Evolutionary conservation across 2,329 filamentous ascomycete genomes (phyloP).

Genomic region (Colletotrichum orbiculare): DNA sequence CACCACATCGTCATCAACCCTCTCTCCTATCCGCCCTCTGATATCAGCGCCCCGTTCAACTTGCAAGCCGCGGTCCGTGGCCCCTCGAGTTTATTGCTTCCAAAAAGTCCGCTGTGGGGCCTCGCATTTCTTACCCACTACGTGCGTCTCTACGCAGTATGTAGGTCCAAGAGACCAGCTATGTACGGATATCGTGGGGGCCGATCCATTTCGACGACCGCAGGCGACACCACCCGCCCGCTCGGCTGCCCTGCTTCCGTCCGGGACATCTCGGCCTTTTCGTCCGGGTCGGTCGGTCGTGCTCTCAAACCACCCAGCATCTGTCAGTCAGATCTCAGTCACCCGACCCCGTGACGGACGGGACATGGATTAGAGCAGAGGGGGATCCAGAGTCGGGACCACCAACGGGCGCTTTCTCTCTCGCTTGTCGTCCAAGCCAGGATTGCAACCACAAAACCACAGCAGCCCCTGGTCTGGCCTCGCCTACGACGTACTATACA

Average conservation of each 20-base stretch:
- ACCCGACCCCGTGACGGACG: slow-evolving; percentile 23
- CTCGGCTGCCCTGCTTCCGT: slow-evolving; percentile 1
- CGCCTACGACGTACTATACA: not conserved
- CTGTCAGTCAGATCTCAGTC: slow-evolving; percentile 12
- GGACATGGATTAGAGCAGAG: not conserved
- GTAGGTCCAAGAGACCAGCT: too few relatives aligned
- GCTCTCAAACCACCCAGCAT: not conserved
- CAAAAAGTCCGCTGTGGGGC: slow-evolving; percentile 4
- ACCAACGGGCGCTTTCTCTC: slow-evolving; percentile 23
- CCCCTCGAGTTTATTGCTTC: slow-evolving; percentile 27
- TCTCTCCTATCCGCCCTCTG: slow-evolving; percentile 1
- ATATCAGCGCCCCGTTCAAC: slow-evolving; percentile 15
- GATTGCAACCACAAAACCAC: slow-evolving; percentile 5
- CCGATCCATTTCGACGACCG: slow-evolving; percentile 8
- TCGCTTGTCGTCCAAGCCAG: slow-evolving; percentile 13
- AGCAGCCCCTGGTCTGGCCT: slow-evolving; percentile 6
- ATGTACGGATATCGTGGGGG: slow-evolving; percentile 1
- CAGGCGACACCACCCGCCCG: not conserved
- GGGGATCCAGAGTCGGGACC: not conserved
- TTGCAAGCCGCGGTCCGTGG: slow-evolving; percentile 16
- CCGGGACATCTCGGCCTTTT: slow-evolving; percentile 27
- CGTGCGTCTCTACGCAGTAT: not conserved
- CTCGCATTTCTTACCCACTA: slow-evolving; percentile 1
- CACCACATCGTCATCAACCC: not conserved
- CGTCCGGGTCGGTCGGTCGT: slow-evolving; percentile 12